A percentile compares a stretch with the other conserved stretches of the same genome.
Conservation (phyloP, 768 basidiomycete genomes). For the Suillus subaureus region DNA sequence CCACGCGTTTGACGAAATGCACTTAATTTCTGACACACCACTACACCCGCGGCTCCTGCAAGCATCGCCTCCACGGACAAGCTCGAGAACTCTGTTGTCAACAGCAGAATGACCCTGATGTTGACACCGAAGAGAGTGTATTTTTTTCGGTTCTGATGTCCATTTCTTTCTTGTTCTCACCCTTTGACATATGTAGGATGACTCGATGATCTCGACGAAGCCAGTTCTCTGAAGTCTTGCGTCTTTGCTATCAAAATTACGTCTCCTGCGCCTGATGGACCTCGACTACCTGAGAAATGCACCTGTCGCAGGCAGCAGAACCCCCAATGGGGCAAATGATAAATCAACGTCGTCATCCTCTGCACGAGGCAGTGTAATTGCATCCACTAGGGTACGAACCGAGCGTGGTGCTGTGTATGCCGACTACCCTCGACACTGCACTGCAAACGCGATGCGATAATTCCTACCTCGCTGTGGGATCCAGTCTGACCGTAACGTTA, state of each 20-base stretch:
- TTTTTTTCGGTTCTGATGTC: background rate
- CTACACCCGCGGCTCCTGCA: background rate
- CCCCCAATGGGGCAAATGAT: background rate
- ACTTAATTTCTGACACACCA: background rate
- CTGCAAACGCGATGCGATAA: background rate
- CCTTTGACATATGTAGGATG: background rate
- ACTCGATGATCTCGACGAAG: background rate
- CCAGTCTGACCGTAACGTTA: background rate
- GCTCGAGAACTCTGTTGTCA: background rate
- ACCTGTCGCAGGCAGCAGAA: background rate
- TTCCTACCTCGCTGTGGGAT: background rate
- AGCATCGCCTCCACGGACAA: background rate
- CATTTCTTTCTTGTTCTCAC: background rate
- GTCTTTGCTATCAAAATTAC: background rate
- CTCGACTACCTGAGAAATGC: background rate
- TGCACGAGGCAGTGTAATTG: background rate
- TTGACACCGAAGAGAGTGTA: background rate
- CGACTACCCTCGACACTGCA: background rate
- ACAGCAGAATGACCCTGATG: background rate
- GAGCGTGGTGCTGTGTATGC: background rate
- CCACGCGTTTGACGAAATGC: background rate
- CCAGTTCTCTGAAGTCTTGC: background rate
- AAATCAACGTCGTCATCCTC: background rate
- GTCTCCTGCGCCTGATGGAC: background rate
- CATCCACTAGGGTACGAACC: background rate